phyloP scores from a whole-genome alignment of 768 basidiomycete species.

The Crassisporium funariophilum region DNA sequence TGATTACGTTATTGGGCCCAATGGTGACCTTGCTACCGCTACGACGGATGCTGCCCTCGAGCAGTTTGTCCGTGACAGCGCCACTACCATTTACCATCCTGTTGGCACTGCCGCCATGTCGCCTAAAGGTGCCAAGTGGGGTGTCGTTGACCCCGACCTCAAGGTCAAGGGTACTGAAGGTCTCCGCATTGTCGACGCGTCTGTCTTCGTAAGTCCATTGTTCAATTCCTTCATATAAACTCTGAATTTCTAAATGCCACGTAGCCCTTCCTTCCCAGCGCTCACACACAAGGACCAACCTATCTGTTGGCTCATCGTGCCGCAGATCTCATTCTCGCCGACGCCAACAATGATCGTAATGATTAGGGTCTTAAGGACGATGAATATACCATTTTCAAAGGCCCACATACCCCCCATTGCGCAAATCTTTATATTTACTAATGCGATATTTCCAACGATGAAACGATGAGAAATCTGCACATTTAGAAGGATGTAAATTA shows the following conservation, averaged over 20 bases:
- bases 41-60: conserved; percentile 10
- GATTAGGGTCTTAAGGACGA: too few species aligned
- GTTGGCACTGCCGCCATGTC: conserved; percentile 38
- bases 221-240: background rate
- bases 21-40: conserved; percentile 3
- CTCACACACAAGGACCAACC: background rate
- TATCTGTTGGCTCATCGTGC: too few species aligned
- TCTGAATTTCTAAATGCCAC: background rate
- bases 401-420: too few species aligned
- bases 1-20: conserved; percentile 1
- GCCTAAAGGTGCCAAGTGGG: conserved; percentile 22
- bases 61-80: too few species aligned
- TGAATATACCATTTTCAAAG: too few species aligned
- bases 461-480: too few species aligned
- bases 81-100: conserved; percentile 31
- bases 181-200: conserved; percentile 44
- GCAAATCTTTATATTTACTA: too few species aligned
- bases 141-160: conserved; percentile 41
- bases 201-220: conserved; percentile 32
- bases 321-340: too few species aligned
- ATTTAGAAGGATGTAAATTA: too few species aligned
- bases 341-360: too few species aligned
- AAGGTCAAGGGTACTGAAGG: conserved; percentile 36
- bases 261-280: background rate
- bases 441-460: too few species aligned